phyloP scores from a whole-genome alignment of 148 eudicot species.

The Chenopodium formosanum region DNA sequence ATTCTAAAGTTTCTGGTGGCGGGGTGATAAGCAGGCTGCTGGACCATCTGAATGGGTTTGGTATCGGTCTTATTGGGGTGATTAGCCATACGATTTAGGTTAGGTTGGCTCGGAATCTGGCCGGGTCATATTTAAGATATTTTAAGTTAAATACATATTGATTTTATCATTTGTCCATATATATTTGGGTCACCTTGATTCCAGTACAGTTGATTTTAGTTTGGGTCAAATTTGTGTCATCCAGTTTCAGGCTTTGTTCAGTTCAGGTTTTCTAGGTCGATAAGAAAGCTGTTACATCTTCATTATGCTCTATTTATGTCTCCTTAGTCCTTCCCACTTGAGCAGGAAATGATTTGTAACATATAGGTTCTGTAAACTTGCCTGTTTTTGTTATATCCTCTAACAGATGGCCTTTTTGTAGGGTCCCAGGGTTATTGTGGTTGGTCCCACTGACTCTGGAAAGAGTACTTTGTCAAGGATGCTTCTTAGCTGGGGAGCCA shows the following conservation, averaged over 20 bases:
- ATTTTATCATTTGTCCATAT: too few relatives aligned
- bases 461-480: constrained; percentile 90
- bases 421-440: constrained; percentile 96
- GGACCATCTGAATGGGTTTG: too few relatives aligned
- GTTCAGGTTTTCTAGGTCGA: neutral
- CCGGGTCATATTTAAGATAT: too few relatives aligned
- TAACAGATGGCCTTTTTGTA: constrained; percentile 25
- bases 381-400: neutral
- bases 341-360: neutral
- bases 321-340: neutral
- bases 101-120: too few relatives aligned
- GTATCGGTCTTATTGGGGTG: neutral
- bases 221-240: too few relatives aligned
- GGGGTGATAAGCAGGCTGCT: too few relatives aligned
- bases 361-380: neutral
- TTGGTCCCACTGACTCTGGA: constrained; percentile 96
- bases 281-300: neutral
- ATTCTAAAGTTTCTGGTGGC: too few relatives aligned
- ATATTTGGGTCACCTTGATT: too few relatives aligned
- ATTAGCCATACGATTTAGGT: too few relatives aligned
- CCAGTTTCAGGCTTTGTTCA: neutral
- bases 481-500: constrained; percentile 99
- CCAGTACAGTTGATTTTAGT: too few relatives aligned
- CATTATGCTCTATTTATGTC: neutral
- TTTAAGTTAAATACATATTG: too few relatives aligned